These are phyloP conservation scores for Claviceps pazoutovae DNA, from an alignment of 2,329 filamentous ascomycete genomes.

Conservation along the genomic window DNA sequence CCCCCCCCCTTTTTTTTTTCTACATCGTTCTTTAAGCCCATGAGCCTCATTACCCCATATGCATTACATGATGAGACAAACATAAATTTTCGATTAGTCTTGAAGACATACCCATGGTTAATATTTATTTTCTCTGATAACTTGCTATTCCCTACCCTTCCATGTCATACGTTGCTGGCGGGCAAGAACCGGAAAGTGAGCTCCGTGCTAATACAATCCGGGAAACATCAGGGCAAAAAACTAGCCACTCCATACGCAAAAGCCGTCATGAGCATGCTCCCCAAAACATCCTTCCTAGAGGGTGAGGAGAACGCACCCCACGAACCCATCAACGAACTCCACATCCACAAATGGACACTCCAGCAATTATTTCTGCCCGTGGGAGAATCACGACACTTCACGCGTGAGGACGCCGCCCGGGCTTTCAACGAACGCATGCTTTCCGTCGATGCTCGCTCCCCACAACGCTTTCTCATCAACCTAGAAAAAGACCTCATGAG, in stretches of 20 bases:
- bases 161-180: no score
- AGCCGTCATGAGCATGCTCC: slow-evolving; percentile 69
- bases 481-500: slow-evolving; percentile 35
- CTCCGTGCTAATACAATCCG: not conserved
- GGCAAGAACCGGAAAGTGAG: no score
- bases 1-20: no score
- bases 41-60: not conserved
- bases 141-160: slow-evolving; percentile 12
- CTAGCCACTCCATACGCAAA: slow-evolving; percentile 64
- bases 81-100: slow-evolving; percentile 88
- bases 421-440: slow-evolving; percentile 48
- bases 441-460: slow-evolving; percentile 45
- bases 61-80: slow-evolving; percentile 41
- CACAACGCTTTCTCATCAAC: slow-evolving; percentile 46
- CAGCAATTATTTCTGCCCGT: slow-evolving; percentile 53
- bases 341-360: slow-evolving; percentile 46
- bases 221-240: slow-evolving; percentile 52
- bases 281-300: slow-evolving; percentile 45
- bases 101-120: slow-evolving; percentile 94
- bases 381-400: slow-evolving; percentile 49
- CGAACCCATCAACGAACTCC: slow-evolving; percentile 51
- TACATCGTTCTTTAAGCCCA: not conserved
- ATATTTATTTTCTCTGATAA: slow-evolving; percentile 16
- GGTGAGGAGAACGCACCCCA: slow-evolving; percentile 33
- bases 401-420: slow-evolving; percentile 49